phyloP scores from a whole-genome alignment of 2,329 filamentous ascomycete genomes.

The Cordyceps farinosa region DNA sequence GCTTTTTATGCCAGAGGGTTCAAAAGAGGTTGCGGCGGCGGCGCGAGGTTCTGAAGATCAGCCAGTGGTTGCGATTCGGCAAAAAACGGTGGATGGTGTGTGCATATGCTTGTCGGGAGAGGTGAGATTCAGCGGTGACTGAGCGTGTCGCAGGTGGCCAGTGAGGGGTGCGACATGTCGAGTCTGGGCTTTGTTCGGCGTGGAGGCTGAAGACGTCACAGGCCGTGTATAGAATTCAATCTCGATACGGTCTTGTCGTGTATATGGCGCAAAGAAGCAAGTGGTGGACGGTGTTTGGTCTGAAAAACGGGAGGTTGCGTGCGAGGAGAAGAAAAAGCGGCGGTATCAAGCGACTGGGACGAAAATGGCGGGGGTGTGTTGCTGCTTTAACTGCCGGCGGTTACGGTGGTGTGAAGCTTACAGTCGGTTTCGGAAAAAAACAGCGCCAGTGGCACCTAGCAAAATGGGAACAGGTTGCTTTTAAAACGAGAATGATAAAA shows the following conservation, averaged over 20 bases:
- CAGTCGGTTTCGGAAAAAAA: not conserved
- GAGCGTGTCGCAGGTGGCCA: not conserved
- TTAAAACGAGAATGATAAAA: too few species aligned
- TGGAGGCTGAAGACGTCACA: not conserved
- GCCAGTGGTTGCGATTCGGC: not conserved
- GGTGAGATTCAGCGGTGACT: not conserved
- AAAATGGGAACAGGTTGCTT: too few species aligned
- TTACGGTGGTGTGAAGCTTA: not conserved
- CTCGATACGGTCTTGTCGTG: not conserved
- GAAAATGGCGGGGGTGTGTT: not conserved
- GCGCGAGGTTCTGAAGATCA: not conserved
- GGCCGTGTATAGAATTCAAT: not conserved
- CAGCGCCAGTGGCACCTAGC: not conserved
- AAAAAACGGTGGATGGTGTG: not conserved
- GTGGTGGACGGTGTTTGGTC: not conserved
- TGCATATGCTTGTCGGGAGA: not conserved
- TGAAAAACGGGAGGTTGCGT: not conserved
- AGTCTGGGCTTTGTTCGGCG: not conserved
- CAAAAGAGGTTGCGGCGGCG: not conserved
- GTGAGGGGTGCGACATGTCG: conserved; percentile 12
- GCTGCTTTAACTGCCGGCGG: not conserved
- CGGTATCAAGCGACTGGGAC: not conserved
- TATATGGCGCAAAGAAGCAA: not conserved
- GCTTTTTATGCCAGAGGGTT: not conserved
- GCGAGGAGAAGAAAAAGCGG: not conserved